A percentile compares a stretch with the other conserved stretches of the same genome.
Evolutionary conservation across 1,139 yeast species (phyloP).

Genomic region (Candida neerlandica): DNA sequence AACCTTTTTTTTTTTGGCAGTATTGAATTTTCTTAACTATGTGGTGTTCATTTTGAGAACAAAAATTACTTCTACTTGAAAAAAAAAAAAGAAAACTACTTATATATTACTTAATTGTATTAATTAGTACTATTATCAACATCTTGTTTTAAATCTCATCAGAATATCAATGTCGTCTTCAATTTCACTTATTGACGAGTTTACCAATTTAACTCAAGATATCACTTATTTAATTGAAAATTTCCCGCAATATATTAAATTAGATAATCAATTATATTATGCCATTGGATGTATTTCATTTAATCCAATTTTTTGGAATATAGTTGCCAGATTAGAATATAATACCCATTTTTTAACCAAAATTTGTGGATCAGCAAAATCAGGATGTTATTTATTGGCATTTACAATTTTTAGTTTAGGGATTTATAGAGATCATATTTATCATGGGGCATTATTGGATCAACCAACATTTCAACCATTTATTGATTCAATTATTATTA

Average conservation of each 20-base stretch:
- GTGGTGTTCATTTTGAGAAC: neutral
- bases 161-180: no score
- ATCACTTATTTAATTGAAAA: constrained; percentile 21
- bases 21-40: neutral
- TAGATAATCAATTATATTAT: constrained; percentile 26
- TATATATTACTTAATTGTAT: no score
- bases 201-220: constrained; percentile 16
- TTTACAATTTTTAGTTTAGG: constrained; percentile 82
- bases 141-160: no score
- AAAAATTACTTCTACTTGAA: neutral
- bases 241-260: constrained; percentile 26
- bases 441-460: constrained; percentile 55
- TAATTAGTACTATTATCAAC: no score
- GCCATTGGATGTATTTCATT: constrained; percentile 70
- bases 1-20: neutral
- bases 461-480: constrained; percentile 59
- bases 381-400: constrained; percentile 86
- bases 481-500: constrained; percentile 39
- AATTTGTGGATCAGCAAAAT: constrained; percentile 53
- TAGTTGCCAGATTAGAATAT: constrained; percentile 86
- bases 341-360: constrained; percentile 74
- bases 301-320: constrained; percentile 95
- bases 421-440: constrained; percentile 74
- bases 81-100: neutral
- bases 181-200: constrained; percentile 9